Base-by-base conservation (phyloP, 805 yeast species). In the Candida takata region DNA sequence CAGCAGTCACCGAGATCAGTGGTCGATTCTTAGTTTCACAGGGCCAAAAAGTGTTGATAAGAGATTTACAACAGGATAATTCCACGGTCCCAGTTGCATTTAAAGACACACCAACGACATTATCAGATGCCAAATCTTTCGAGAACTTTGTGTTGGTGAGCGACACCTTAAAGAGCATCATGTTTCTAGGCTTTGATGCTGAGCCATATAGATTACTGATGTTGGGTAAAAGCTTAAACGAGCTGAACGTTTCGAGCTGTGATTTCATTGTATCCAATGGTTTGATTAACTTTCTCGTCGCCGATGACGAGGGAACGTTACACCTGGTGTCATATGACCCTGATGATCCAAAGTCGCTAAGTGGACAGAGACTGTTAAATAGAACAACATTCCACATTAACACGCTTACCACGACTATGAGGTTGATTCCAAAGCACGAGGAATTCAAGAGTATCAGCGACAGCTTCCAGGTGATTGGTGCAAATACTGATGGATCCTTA, bases 71-170 rank as follows among this genome's bases (percentile, higher is more conserved):
- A 51, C 94, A 84, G 49, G 92, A 84, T 55, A 83, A 84, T 36
- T 72, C 78, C 27, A 85, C 86, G 4, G 86, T 83, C 21, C 96
- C 97, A 0, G 96, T 92, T 5, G 97, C 97, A 1, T 92, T 92
- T 51, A 67, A 80, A 36, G 97, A 92, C 55, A 73, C 87, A n/a
- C 75, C 87, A 2, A 74, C 87, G 0, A 85, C 75, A 55, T 76
- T 85, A 3, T 68, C 82, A 6, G 95, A 84, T 45, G 71, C 85
- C 12, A 88, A 88, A 58, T 70, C 87, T 44, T 76, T 86, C 54
- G 88, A 94, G 27, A 85, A 88, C 55, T 61, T 90, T 49, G 55
- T 90, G n/a, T 49, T 87, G 2, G 59, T 87, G 13, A 95, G 95
- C 14, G 98, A 92, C 57, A 65, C 84, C 0, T 67, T 77, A 58